Evolutionary conservation across 805 yeast species (phyloP).

Genomic region (Nakazawaea holstii): DNA sequence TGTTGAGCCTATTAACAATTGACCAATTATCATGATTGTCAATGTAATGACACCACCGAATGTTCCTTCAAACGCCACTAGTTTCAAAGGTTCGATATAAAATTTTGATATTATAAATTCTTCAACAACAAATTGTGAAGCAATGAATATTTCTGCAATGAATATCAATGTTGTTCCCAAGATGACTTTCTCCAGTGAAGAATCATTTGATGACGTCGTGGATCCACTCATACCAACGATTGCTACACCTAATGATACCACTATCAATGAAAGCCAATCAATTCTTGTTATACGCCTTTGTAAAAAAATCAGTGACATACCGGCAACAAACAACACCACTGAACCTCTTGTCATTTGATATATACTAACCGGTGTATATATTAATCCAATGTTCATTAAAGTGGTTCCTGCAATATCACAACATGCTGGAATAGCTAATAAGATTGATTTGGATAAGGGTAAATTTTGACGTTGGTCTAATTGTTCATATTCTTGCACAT

Average conservation of each 20-base stretch:
- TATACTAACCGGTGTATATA: constrained; percentile 71
- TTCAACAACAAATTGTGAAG: constrained; percentile 73
- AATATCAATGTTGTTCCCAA: constrained; percentile 57
- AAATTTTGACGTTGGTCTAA: no score
- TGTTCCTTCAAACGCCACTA: constrained; percentile 73
- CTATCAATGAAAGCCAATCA: constrained; percentile 64
- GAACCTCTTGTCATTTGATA: constrained; percentile 88
- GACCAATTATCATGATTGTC: constrained; percentile 37
- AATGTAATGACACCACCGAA: constrained; percentile 51
- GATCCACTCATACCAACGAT: constrained; percentile 72
- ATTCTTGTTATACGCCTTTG: constrained; percentile 46
- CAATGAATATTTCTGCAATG: constrained; percentile 62
- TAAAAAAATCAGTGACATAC: constrained; percentile 60
- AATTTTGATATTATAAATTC: constrained; percentile 56
- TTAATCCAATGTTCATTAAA: constrained; percentile 66
- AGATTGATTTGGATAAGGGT: constrained; percentile 16
- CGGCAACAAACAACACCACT: constrained; percentile 68
- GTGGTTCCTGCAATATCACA: constrained; percentile 76
- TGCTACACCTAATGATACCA: constrained; percentile 65
- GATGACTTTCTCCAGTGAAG: constrained; percentile 23
- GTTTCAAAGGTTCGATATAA: constrained; percentile 51
- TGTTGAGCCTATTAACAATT: constrained; percentile 32
- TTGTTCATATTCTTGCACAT: no score
- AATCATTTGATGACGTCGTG: background rate
- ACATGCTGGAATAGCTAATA: constrained; percentile 55